Conservation (phyloP, 495 filamentous ascomycete genomes). For the Xylaria cubensis region DNA sequence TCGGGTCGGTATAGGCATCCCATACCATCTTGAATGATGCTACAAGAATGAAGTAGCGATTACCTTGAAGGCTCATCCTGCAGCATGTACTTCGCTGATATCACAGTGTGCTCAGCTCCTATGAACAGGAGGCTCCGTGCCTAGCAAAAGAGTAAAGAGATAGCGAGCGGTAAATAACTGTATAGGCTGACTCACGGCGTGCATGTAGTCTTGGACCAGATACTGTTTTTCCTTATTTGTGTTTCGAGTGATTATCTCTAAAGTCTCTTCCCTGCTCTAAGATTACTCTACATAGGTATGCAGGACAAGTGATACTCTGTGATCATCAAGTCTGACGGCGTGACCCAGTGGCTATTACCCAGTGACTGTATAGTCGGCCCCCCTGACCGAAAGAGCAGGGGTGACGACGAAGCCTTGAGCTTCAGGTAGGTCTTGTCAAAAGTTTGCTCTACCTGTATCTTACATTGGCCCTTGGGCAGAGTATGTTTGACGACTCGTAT, state of each 20-base stretch:
- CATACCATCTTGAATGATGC: not conserved
- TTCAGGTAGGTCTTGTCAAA: constrained; percentile 2
- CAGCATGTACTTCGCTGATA: not conserved
- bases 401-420: not conserved
- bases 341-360: not conserved
- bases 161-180: not conserved
- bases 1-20: not conserved
- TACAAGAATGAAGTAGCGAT: not conserved
- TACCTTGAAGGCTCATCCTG: not conserved
- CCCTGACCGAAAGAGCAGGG: not conserved
- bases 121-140: not conserved
- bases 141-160: not conserved
- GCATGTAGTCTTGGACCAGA: not conserved
- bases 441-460: not conserved
- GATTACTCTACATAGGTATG: not conserved
- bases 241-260: not conserved
- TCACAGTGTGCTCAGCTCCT: not conserved
- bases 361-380: not conserved
- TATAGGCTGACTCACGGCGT: not conserved
- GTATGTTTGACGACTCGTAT: not conserved
- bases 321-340: not conserved
- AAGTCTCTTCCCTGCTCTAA: not conserved
- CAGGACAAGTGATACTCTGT: not conserved
- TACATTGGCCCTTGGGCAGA: not conserved
- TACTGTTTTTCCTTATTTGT: not conserved